Evolutionary conservation across 164 flowering plant genomes (phyloP).

Genomic region (Saururus chinensis): DNA sequence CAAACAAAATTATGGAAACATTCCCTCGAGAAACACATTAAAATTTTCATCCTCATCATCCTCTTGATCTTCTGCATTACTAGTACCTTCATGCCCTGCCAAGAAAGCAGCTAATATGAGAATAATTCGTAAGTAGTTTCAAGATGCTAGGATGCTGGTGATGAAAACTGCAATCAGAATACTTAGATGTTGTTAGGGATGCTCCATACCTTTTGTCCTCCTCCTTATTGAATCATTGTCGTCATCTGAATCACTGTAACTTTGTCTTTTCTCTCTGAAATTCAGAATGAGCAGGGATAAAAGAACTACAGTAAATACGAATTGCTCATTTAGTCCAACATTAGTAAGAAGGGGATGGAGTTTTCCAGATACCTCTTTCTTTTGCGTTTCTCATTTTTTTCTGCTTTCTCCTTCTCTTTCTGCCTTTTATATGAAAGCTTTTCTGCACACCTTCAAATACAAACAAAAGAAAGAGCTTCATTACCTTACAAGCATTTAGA

Average conservation of each 20-base stretch:
- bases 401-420: slow-evolving; percentile 54
- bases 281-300: slow-evolving; percentile 6
- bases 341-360: background rate
- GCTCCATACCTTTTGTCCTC: background rate
- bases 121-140: background rate
- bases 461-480: background rate
- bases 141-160: background rate
- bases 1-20: slow-evolving; percentile 32
- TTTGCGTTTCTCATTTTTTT: slow-evolving; percentile 29
- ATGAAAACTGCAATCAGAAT: too few species aligned
- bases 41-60: slow-evolving; percentile 29
- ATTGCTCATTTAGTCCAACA: background rate
- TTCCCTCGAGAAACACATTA: slow-evolving; percentile 55
- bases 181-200: background rate
- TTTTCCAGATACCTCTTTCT: slow-evolving; percentile 39
- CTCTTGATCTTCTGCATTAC: slow-evolving; percentile 10
- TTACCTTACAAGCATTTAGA: background rate
- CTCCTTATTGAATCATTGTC: background rate
- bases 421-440: slow-evolving; percentile 59
- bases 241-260: slow-evolving; percentile 2
- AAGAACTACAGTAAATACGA: background rate
- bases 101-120: too few species aligned
- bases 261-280: background rate
- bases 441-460: slow-evolving; percentile 52
- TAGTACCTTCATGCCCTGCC: slow-evolving; percentile 26